Base-by-base conservation (phyloP, 805 yeast species). In the Metschnikowia dekortorum region DNA sequence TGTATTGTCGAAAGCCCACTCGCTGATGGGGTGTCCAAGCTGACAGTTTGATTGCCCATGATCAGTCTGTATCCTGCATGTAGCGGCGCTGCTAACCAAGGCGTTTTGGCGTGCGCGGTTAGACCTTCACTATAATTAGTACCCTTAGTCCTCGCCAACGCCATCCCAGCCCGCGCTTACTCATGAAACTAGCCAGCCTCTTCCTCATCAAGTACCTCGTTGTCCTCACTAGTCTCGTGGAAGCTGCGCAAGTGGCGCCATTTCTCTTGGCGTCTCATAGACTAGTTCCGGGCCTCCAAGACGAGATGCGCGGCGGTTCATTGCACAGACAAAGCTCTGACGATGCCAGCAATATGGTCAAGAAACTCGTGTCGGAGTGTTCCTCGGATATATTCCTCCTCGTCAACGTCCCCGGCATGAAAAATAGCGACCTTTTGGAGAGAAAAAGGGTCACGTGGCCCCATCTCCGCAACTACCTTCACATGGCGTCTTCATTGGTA, bases 401-500 rank as follows among this genome's bases (percentile, higher is more conserved):
- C 6, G 55, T 73, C 10, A 66, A 72, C 53, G 66, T 64, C n/a
- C 78, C 78, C 1, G 76, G 76, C 8, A 61, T 73, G 42, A 51
- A 50, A 6, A 59, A 53, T 38, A 51, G 53, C 9, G 76, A 73
- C 51, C 29, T 73, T 47, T 61, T 61, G 4, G 60, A 51, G 29
- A 29, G 31, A 1, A 58, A 70, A 34, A 73, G 72, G 53, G 70
- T 65, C 13, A 57, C 61, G 33, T 82, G 84, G 71, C 73, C 70
- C 1, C 71, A 76, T 51, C 54, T 85, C 4, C 71, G 84, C 51
- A 72, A 76, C 39, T 78, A 80, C 59, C 60, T 83, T 53, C 65
- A 73, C 22, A 68, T 74, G 61, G 71, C 87, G n/a, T 84, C 90
- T 5, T 80, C 88, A 0, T 69, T 83, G 8, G 70, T 83, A 4